Evolutionary conservation across 768 basidiomycete genomes (phyloP).

Genomic region (Dacryopinax primogenitus): DNA sequence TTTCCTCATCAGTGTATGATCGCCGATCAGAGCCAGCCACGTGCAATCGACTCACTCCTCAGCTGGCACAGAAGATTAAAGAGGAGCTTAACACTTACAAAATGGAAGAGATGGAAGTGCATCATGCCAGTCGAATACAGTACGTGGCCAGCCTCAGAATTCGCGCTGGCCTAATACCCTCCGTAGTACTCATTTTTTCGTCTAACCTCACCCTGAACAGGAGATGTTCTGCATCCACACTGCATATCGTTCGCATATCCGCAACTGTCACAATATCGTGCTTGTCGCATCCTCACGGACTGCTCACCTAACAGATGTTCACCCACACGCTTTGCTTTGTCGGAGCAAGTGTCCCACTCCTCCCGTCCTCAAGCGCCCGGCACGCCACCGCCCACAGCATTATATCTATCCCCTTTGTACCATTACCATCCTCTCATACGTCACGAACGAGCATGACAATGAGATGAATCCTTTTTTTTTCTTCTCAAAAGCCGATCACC

Average conservation of each 20-base stretch:
- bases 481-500: too few relatives aligned
- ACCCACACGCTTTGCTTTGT: not conserved
- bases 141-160: slow-evolving; percentile 32
- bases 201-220: slow-evolving; percentile 28
- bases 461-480: too few relatives aligned
- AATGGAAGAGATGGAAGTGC: slow-evolving; percentile 99
- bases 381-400: not conserved
- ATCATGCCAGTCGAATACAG: slow-evolving; percentile 84
- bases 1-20: slow-evolving; percentile 81
- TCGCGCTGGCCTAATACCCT: slow-evolving; percentile 12
- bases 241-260: slow-evolving; percentile 2
- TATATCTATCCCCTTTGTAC: too few relatives aligned
- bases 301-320: not conserved
- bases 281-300: not conserved
- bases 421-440: too few relatives aligned
- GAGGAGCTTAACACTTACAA: slow-evolving; percentile 97
- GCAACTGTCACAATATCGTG: slow-evolving; percentile 1
- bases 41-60: slow-evolving; percentile 90
- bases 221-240: not conserved
- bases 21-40: slow-evolving; percentile 91
- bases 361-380: not conserved
- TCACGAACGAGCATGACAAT: too few relatives aligned
- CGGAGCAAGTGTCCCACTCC: not conserved
- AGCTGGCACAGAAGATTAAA: slow-evolving; percentile 91
- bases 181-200: slow-evolving; percentile 74